These are phyloP conservation scores for Boletus reticulatus DNA, from an alignment of 768 basidiomycete species.

Conservation along the genomic window DNA sequence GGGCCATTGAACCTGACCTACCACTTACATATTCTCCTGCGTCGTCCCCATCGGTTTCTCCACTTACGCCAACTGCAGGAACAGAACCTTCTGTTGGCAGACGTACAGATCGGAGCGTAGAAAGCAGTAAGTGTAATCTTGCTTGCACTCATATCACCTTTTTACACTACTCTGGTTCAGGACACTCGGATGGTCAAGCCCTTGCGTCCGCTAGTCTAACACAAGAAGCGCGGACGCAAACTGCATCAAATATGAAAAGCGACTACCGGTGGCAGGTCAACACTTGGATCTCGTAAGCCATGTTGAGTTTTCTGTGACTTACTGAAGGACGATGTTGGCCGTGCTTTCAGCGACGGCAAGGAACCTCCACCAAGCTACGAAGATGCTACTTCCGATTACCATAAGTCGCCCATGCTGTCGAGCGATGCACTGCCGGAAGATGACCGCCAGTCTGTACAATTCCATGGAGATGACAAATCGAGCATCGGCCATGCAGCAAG, in stretches of 20 bases:
- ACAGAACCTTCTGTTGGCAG: not conserved
- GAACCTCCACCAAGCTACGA: slow-evolving; percentile 18
- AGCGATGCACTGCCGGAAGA: not conserved
- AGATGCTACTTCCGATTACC: not conserved
- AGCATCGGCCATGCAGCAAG: not conserved
- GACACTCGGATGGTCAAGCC: not conserved
- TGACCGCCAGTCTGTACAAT: not conserved
- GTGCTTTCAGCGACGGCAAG: not conserved
- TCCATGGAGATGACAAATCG: not conserved
- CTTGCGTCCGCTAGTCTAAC: not conserved
- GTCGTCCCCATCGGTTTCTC: not conserved
- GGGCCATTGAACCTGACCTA: not conserved
- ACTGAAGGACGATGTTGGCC: not conserved
- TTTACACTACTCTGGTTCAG: not conserved
- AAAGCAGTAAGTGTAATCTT: slow-evolving; percentile 1
- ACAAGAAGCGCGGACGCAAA: not conserved
- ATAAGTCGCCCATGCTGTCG: not conserved
- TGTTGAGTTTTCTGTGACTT: not conserved
- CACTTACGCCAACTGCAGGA: not conserved
- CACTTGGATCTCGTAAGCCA: slow-evolving; percentile 3
- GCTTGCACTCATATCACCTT: not conserved
- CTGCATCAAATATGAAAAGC: not conserved
- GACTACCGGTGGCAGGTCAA: not conserved
- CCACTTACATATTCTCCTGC: not conserved
- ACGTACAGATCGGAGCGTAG: not conserved